Evolutionary conservation across 2,329 filamentous ascomycete species (phyloP).

Genomic region (Fusarium palustre): DNA sequence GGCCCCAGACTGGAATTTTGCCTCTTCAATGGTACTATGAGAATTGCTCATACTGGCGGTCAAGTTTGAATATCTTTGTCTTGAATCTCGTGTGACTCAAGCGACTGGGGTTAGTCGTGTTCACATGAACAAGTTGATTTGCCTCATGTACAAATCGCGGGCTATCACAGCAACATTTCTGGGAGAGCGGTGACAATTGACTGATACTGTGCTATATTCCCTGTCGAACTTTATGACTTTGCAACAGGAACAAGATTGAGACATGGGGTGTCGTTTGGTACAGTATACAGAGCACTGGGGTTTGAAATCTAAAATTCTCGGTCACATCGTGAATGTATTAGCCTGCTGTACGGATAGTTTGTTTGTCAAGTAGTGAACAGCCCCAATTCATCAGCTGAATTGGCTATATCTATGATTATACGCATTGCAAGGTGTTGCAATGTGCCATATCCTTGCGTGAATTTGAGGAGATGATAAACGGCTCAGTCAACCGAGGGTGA

Average conservation of each 20-base stretch:
- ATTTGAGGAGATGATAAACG: slow-evolving; percentile 33
- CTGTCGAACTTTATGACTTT: slow-evolving; percentile 31
- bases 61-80: slow-evolving; percentile 34
- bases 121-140: slow-evolving; percentile 41
- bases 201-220: slow-evolving; percentile 27
- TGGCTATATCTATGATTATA: slow-evolving; percentile 29
- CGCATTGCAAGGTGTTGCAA: slow-evolving; percentile 4
- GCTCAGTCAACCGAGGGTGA: slow-evolving; percentile 34
- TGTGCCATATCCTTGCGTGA: slow-evolving; percentile 25
- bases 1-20: slow-evolving; percentile 30
- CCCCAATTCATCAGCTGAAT: slow-evolving; percentile 32
- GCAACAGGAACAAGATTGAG: slow-evolving; percentile 16
- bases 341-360: slow-evolving; percentile 31
- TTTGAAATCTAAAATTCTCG: slow-evolving; percentile 44
- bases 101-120: slow-evolving; percentile 28
- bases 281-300: slow-evolving; percentile 25
- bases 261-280: slow-evolving; percentile 35
- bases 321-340: slow-evolving; percentile 43
- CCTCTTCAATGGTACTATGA: slow-evolving; percentile 35
- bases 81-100: slow-evolving; percentile 40
- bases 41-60: slow-evolving; percentile 41
- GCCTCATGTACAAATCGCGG: slow-evolving; percentile 28
- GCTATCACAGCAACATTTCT: slow-evolving; percentile 18
- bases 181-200: slow-evolving; percentile 27
- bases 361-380: slow-evolving; percentile 22